A percentile compares a stretch with the other conserved stretches of the same genome.
These are phyloP conservation scores for Thermothelomyces thermophilus DNA, from an alignment of 2,329 filamentous ascomycete genomes.

Conservation along the genomic window DNA sequence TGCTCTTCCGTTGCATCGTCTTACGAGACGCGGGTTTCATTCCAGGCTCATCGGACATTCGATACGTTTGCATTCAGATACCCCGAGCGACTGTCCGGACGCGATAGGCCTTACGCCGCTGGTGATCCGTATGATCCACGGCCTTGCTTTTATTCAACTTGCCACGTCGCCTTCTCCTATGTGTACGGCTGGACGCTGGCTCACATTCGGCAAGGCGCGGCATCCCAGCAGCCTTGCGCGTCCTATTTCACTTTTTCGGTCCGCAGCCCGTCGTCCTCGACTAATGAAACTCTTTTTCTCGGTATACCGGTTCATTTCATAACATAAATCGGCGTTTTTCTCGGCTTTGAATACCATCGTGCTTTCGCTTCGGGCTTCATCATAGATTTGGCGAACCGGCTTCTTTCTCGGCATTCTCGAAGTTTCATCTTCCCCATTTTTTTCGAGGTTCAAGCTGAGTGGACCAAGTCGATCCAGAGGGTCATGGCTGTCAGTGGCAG, in stretches of 20 bases:
- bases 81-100: conserved; percentile 21
- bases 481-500: not conserved
- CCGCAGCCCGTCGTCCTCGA: conserved; percentile 13
- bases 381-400: conserved; percentile 23
- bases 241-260: not conserved
- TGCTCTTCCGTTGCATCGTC: conserved; percentile 21
- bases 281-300: conserved; percentile 24
- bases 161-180: not conserved
- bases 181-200: not conserved
- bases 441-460: not conserved
- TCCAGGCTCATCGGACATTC: conserved; percentile 22
- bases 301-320: conserved; percentile 26
- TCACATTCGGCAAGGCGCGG: not conserved
- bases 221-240: not conserved
- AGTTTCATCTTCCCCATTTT: not conserved
- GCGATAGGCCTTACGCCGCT: not conserved
- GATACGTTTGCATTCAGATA: conserved; percentile 28
- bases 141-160: not conserved
- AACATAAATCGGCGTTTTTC: conserved; percentile 27
- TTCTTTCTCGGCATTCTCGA: conserved; percentile 4
- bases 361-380: conserved; percentile 6
- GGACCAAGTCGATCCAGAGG: not conserved
- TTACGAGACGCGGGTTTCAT: conserved; percentile 15
- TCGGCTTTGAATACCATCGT: conserved; percentile 14
- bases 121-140: not conserved